phyloP scores from a whole-genome alignment of 1,284 basidiomycete species.

The Anthracocystis setariae region DNA sequence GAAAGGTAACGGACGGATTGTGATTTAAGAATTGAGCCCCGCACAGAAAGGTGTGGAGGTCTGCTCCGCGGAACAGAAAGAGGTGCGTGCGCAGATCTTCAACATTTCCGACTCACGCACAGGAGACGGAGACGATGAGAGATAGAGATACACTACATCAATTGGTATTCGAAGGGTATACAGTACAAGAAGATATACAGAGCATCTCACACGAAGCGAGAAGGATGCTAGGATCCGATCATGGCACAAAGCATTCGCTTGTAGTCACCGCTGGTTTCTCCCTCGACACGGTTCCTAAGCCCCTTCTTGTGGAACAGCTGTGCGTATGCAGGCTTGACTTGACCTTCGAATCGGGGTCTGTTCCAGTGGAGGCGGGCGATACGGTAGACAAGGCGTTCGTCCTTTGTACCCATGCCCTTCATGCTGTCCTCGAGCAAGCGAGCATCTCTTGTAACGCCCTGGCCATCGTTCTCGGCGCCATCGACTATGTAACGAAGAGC shows the following conservation, averaged over 20 bases:
- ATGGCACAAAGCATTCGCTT: constrained; percentile 54
- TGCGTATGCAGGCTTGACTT: constrained; percentile 64
- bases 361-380: constrained; percentile 65
- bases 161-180: constrained; percentile 22
- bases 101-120: too few relatives aligned
- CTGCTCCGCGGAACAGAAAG: background rate
- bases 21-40: background rate
- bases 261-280: constrained; percentile 62
- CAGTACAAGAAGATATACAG: constrained; percentile 2
- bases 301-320: constrained; percentile 59
- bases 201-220: background rate
- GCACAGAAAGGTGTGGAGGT: constrained; percentile 15
- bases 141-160: constrained; percentile 6
- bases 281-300: constrained; percentile 54
- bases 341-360: constrained; percentile 50
- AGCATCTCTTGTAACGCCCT: constrained; percentile 63
- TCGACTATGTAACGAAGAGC: constrained; percentile 63
- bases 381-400: constrained; percentile 54
- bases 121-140: too few relatives aligned
- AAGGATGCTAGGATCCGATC: constrained; percentile 35
- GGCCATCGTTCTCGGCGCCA: constrained; percentile 62
- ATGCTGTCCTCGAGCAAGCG: constrained; percentile 62
- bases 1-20: background rate
- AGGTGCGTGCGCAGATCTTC: constrained; percentile 7
- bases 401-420: constrained; percentile 65